These are phyloP conservation scores for Aspergillus eucalypticola DNA, from an alignment of 2,329 filamentous ascomycete genomes.

Conservation along the genomic window DNA sequence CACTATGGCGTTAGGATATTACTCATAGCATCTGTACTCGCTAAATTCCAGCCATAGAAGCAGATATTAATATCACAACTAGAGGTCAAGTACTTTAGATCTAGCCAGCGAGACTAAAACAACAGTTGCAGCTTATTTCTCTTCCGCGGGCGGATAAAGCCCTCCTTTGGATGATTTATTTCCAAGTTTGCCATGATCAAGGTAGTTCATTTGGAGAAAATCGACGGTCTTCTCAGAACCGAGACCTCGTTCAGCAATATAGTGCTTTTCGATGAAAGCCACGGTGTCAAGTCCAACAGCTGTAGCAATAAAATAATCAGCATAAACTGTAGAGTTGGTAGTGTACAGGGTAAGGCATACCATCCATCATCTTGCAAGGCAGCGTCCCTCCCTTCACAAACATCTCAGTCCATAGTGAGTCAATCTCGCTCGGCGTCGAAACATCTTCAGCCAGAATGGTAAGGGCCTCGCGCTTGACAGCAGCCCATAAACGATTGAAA, in stretches of 20 bases:
- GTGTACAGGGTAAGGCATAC: conserved; percentile 6
- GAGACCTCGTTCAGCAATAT: conserved; percentile 53
- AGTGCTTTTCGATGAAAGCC: conserved; percentile 55
- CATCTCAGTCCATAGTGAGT: conserved; percentile 48
- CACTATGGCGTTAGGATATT: no score
- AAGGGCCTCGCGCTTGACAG: conserved; percentile 55
- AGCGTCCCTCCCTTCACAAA: conserved; percentile 34
- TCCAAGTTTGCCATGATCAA: conserved; percentile 52
- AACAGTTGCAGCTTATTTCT: no score
- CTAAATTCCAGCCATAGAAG: no score
- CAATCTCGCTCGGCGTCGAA: conserved; percentile 52
- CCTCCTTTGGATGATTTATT: conserved; percentile 43
- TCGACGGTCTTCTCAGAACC: conserved; percentile 43
- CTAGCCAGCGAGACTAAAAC: no score
- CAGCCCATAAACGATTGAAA: conserved; percentile 60
- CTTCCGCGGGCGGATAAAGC: conserved; percentile 32
- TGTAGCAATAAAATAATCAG: background rate
- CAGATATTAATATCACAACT: no score
- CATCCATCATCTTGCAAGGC: conserved; percentile 51
- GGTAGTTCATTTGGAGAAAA: conserved; percentile 49
- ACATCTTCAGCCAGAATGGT: conserved; percentile 55
- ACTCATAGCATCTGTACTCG: no score
- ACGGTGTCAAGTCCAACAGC: conserved; percentile 56
- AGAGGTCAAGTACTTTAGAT: no score
- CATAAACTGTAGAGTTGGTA: no score